Evolutionary conservation across 495 filamentous ascomycete genomes (phyloP), one percentile per base, ranked within the genome.

Genomic region (Aspergillus bridgeri): DNA sequence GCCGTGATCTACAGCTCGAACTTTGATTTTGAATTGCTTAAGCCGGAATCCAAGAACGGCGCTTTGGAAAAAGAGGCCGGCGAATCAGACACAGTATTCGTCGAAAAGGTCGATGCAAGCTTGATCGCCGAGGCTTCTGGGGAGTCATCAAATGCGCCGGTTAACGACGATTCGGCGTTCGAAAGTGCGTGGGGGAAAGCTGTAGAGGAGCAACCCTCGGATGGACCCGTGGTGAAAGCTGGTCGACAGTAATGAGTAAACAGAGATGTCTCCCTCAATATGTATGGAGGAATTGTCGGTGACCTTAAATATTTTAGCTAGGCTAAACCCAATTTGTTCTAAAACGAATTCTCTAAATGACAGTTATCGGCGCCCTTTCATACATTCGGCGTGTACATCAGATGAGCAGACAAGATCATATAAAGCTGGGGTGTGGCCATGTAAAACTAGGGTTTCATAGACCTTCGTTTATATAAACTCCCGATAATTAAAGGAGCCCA

Each of bases 1-100:
- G 93, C 94, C 2, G 88, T 97, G 7, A 89, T 98, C 25, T 98
- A 96, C 68, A 91, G 88, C 57, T 92, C 89, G 50, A 96, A 96
- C 71, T 96, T 88, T 58, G 90, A 96, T 65, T 84, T 88, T 49
- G 84, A 83, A 51, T 69, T 79, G 7, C 65, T 78, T 29, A 66
- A 67, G n/a, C 63, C 69, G 22, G 69, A 53, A 11, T 20, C 61
- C 15, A 68, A 60, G 19, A 48, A 49, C 22, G 54, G 47, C 6
- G 15, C 63, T 8, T 20, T 60, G 22, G 61, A 42, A 17, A 57
- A 17, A 11, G 62, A 59, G 6, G 27, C 59, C 13, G n/a, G 47
- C 11, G 64, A 60, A 9, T 50, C 63, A 2, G 67, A 68, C 15
- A 67, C 66, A 3, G 60, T 71, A 11, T 52, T 72, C 21, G 62